Evolutionary conservation across 352 stramenopile species (phyloP).

Genomic region (Pythium aristosporum): DNA sequence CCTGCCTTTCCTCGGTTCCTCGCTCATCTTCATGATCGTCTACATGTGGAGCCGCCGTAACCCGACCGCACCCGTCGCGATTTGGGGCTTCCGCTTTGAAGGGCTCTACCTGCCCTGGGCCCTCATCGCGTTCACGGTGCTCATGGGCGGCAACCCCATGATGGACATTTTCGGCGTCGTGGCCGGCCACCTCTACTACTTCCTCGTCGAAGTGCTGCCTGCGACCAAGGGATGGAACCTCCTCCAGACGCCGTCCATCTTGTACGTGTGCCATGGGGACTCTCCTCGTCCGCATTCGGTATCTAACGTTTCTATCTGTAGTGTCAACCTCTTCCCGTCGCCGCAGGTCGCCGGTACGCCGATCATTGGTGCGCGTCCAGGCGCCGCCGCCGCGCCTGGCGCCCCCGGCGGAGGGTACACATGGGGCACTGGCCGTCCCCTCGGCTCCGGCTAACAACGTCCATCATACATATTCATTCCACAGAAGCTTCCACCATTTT

Average conservation of each 20-base stretch:
- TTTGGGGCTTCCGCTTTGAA: slow-evolving; percentile 89
- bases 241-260: slow-evolving; percentile 76
- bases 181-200: slow-evolving; percentile 90
- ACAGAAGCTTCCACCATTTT: neutral
- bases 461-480: neutral
- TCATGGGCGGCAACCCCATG: slow-evolving; percentile 84
- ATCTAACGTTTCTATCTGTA: slow-evolving; percentile 13
- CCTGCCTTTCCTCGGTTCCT: slow-evolving; percentile 78
- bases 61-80: slow-evolving; percentile 71
- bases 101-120: slow-evolving; percentile 88
- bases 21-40: slow-evolving; percentile 90
- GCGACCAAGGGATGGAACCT: slow-evolving; percentile 84
- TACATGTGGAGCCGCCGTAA: slow-evolving; percentile 91
- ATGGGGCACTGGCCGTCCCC: slow-evolving; percentile 61
- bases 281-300: neutral
- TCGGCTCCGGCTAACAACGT: slow-evolving; percentile 31
- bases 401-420: slow-evolving; percentile 54
- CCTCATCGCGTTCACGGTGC: slow-evolving; percentile 86
- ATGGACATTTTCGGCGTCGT: slow-evolving; percentile 86
- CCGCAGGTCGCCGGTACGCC: slow-evolving; percentile 45
- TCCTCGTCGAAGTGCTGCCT: slow-evolving; percentile 84
- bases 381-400: slow-evolving; percentile 20
- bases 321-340: slow-evolving; percentile 70
- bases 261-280: slow-evolving; percentile 45
- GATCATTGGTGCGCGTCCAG: slow-evolving; percentile 60